Conservation (phyloP, 176 grass and related monocot genomes). For the Carex parvula region DNA sequence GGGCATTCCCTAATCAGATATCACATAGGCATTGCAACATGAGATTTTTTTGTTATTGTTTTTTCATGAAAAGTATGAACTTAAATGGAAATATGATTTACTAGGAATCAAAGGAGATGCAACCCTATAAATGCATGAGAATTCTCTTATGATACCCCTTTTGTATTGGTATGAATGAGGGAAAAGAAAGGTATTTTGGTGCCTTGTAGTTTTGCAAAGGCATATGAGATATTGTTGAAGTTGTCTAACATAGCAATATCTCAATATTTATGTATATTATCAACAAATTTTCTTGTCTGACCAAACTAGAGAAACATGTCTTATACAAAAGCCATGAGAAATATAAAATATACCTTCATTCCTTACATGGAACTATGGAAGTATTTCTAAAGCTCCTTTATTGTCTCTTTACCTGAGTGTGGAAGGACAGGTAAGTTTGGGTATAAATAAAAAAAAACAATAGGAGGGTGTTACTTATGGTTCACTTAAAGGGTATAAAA, state of each 20-base stretch:
- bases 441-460: not conserved
- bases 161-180: not conserved
- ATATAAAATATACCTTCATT: not conserved
- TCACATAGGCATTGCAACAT: not conserved
- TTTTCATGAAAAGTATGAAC: not conserved
- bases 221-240: not conserved
- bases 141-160: too few species aligned
- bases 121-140: not conserved
- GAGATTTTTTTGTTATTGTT: not conserved
- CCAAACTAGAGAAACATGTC: not conserved
- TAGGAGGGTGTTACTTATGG: not conserved
- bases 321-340: not conserved
- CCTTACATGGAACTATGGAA: not conserved
- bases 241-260: not conserved
- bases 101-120: not conserved
- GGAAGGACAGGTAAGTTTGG: not conserved
- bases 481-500: not conserved
- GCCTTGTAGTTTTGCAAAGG: not conserved
- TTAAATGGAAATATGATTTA: not conserved
- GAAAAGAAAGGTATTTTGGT: not conserved
- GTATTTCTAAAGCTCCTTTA: not conserved
- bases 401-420: not conserved
- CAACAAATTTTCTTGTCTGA: not conserved
- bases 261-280: not conserved
- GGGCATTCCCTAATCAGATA: not conserved